Base-by-base conservation (phyloP, 169 alveolate genomes). In the Theileria annulata region DNA sequence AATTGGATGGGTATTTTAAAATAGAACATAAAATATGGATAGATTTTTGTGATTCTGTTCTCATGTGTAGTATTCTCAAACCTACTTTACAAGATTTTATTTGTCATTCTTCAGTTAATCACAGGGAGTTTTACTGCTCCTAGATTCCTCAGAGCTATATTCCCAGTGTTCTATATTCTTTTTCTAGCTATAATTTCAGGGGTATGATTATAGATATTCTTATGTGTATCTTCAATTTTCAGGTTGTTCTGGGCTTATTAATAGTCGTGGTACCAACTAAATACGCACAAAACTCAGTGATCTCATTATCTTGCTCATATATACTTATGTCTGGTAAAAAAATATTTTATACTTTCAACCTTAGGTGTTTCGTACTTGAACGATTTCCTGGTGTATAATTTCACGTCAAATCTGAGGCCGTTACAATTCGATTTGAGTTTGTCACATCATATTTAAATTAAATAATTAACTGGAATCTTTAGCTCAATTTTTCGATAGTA, bases 221-320 rank as follows among this genome's bases (percentile, higher is more conserved):
- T 10, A 58, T 28, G 48, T 15, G 51, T 28, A 63, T 31, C 12
- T 21, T 51, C 17, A 51, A 8, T 17, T 28, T 15, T 49, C 67
- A 82, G 89, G 67, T 27, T 8, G 49, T 82, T 8, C 70, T 82
- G 47, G 31, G 71, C 58, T 60, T 74, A 28, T 23, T 82, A 79
- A 71, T 72, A 28, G 67, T 62, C 51, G 59, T 28, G 12, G 85
- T 82, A 17, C 89, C 89, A 13, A 82, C 89, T 27, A 67, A 31
- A 66, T 82, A 72, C 81, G 89, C 82, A 12, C 89, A 82, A 79
- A 79, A 82, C 21, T 59, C 79, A 15, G 86, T 82, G 17, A 42
- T 82, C 17, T 70, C 86, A 27, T 69, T 54, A 17, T 42, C 86
- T 3, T 67, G 84, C 71, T 60, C 77, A 21, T 82, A 82, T 47